Base-by-base conservation (phyloP, 1,139 yeast species). In the Zygosaccharomyces pseudobailii region DNA sequence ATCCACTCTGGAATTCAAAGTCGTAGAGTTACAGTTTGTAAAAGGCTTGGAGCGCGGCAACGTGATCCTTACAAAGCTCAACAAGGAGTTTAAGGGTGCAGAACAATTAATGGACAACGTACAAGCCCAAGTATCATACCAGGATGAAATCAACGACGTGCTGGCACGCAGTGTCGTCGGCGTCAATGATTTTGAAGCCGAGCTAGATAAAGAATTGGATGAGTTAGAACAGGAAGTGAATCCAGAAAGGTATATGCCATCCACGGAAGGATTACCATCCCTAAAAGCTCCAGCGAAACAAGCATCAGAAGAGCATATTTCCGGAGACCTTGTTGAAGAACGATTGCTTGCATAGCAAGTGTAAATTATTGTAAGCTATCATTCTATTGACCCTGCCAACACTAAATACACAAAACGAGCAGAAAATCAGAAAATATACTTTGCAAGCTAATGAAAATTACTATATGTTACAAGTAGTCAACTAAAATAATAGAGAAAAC, bases 71-170 rank as follows among this genome's bases (percentile, higher is more conserved):
- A 81, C 76, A 56, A 80, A 79, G 54, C 73, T 92, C 51, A 90
- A 92, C 66, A 72, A 72, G 46, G 96, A 90, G 59, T 78, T 89
- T 80, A 81, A 80, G 39, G 79, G 79, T 59, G 85, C 89, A n/a
- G 97, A 89, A 58, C 76, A 75, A 62, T 73, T 92, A 5, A 70
- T 90, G 77, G 97, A 90, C 62, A 94, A 87, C 48, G 76, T 87
- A 28, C 88, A 84, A 41, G 96, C 88, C 34, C 95, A 92, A 47
- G 73, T 83, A 20, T 73, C 83, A 34, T 84, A 85, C 62, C 96
- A 89, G 56, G 80, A 84, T 50, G 87, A 81, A 55, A 74, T 80
- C 2, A 73, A 77, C 48, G 76, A 75, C 41, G 64, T 73, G 19
- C 62, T 81, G 50, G 76, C 82, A 0, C 66, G 63, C 30, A 68